These are phyloP conservation scores for Pulveroboletus frians DNA, from an alignment of 768 basidiomycete genomes.

Conservation along the genomic window DNA sequence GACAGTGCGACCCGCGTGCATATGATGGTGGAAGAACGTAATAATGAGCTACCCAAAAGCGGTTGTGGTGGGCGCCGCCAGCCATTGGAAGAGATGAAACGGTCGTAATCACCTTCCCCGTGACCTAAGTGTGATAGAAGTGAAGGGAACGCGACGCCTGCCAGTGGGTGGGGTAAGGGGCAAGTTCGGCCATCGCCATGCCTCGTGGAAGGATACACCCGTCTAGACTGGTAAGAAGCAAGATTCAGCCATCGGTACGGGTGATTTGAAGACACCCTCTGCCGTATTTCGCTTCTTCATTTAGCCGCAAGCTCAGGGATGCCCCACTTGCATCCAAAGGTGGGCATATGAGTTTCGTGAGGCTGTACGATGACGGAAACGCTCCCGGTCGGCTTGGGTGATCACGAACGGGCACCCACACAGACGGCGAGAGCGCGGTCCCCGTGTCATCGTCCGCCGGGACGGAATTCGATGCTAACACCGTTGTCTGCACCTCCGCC, in stretches of 20 bases:
- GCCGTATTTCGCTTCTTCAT: slow-evolving; percentile 42
- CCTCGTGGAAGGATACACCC: slow-evolving; percentile 27
- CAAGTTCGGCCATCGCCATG: slow-evolving; percentile 2
- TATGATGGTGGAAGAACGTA: slow-evolving; percentile 7
- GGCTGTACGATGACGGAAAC: neutral
- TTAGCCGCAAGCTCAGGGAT: slow-evolving; percentile 59
- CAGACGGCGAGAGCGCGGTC: neutral
- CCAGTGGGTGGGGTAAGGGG: slow-evolving; percentile 7
- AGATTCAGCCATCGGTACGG: slow-evolving; percentile 2
- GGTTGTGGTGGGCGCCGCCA: slow-evolving; percentile 40
- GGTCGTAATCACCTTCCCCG: slow-evolving; percentile 82
- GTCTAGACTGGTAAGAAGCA: slow-evolving; percentile 15
- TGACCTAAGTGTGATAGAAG: slow-evolving; percentile 68
- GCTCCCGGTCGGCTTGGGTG: too few species aligned
- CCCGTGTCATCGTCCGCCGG: slow-evolving; percentile 47
- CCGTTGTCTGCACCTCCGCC: slow-evolving; percentile 59
- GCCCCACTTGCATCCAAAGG: slow-evolving; percentile 44
- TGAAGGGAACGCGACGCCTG: slow-evolving; percentile 73
- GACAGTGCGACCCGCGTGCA: slow-evolving; percentile 45
- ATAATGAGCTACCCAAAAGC: slow-evolving; percentile 47
- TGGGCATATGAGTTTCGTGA: too few species aligned
- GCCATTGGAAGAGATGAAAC: slow-evolving; percentile 57
- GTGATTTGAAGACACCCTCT: slow-evolving; percentile 29
- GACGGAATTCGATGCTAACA: slow-evolving; percentile 43
- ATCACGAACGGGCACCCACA: neutral